phyloP scores from a whole-genome alignment of 2,329 filamentous ascomycete species.

The Aspergillus neoniger region DNA sequence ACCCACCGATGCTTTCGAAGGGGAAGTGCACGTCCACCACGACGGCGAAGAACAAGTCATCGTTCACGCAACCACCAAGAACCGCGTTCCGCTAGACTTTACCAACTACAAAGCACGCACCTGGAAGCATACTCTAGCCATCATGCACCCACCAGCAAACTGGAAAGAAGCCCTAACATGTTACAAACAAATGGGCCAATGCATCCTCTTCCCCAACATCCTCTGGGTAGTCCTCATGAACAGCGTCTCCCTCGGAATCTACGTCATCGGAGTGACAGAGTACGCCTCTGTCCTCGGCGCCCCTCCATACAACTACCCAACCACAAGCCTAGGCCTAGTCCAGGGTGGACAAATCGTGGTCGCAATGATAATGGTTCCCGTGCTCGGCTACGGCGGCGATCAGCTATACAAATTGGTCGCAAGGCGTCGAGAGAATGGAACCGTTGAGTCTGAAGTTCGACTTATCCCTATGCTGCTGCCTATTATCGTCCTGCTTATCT shows the following conservation, averaged over 20 bases:
- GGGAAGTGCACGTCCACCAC: not conserved
- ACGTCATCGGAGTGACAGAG: constrained; percentile 14
- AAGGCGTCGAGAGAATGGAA: not conserved
- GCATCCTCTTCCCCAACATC: constrained; percentile 14
- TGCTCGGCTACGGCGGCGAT: constrained; percentile 16
- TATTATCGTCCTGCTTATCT: constrained; percentile 3
- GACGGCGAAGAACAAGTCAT: not conserved
- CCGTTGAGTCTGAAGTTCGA: constrained; percentile 9
- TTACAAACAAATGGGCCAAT: constrained; percentile 15
- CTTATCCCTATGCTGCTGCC: constrained; percentile 9
- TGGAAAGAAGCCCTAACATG: constrained; percentile 12
- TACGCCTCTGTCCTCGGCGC: constrained; percentile 11
- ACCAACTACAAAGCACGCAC: constrained; percentile 8
- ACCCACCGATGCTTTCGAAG: constrained; percentile 1
- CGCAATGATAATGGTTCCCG: constrained; percentile 15
- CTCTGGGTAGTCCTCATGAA: constrained; percentile 16
- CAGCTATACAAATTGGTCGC: constrained; percentile 6
- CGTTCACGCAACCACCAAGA: constrained; percentile 1
- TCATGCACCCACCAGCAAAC: not conserved
- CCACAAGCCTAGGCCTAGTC: constrained; percentile 11
- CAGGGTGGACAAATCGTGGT: constrained; percentile 14
- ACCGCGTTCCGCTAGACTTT: not conserved
- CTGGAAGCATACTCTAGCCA: constrained; percentile 1
- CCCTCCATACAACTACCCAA: constrained; percentile 10
- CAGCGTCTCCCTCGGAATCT: constrained; percentile 15